Evolutionary conservation across 129 eudicot genomes (phyloP), one percentile per base, ranked within the genome.

Genomic region (Cynara cardunculus): DNA sequence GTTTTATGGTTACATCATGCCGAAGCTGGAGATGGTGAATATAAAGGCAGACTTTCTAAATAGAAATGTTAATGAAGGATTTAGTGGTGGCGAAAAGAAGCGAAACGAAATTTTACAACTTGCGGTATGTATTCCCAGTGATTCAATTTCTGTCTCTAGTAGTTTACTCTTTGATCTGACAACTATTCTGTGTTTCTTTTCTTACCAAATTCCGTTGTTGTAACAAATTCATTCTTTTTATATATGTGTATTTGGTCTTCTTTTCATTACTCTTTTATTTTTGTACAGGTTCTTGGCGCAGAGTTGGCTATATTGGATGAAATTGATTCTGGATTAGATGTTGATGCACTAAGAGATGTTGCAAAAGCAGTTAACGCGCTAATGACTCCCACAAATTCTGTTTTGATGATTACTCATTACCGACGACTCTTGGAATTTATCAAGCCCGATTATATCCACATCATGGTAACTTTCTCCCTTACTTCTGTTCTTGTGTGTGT

Each of bases 1-100:
- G 99, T 96, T 96, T 79, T 96, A 89, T 77, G 90, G 90, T 56
- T 88, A 96, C 86, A 86, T 96, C 53, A 85, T 86, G 83, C 97
- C 95, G 24, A 96, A 92, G 87, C 93, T 96, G 80, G 92, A 89
- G 49, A 78, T 91, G 74, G 99, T 96, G 84, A 92, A 96, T 69
- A 93, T 91, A 87, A 96, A 92, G 87, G 75, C 82, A 24, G 99
- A 96, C 69, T 89, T 96, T 72, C 75, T 96, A 31, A 87, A 93
- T 75, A 89, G 99, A 89, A 96, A 96, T 76, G 99, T 96, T 18
- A 96, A 96, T 87, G 99, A 92, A 92, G 99, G 99, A 75, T 96
- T 96, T 69, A 96, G 99, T 81, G 99, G 99, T 61, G 99, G 99
- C 76, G 99, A 96, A 86, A 96, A 84, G 91, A 96, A 96, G 90